phyloP scores from a whole-genome alignment of 768 basidiomycete genomes.

The Dioszegia hungarica region DNA sequence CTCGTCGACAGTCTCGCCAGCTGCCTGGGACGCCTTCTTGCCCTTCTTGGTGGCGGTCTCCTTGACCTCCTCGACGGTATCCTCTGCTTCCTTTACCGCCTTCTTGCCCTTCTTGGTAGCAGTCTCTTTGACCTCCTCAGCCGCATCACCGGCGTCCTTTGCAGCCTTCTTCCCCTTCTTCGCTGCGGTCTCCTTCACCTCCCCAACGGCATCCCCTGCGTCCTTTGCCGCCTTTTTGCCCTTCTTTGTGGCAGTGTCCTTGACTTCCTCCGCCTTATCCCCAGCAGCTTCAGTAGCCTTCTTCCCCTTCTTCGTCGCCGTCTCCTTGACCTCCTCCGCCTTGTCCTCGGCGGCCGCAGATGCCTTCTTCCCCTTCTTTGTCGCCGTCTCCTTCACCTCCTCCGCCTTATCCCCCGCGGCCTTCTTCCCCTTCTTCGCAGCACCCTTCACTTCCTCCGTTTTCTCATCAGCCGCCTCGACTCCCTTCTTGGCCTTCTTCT shows the following conservation, averaged over 20 bases:
- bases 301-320: constrained; percentile 5
- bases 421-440: constrained; percentile 7
- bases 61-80: constrained; percentile 11
- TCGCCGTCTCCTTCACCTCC: constrained; percentile 4
- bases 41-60: constrained; percentile 9
- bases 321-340: constrained; percentile 1
- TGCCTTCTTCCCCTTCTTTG: constrained; percentile 4
- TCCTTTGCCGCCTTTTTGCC: neutral
- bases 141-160: neutral
- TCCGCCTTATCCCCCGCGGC: constrained; percentile 11
- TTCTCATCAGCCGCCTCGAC: neutral
- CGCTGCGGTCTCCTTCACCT: constrained; percentile 4
- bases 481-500: constrained; percentile 3
- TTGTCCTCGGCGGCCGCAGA: neutral
- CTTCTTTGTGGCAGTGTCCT: constrained; percentile 2
- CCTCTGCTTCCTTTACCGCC: constrained; percentile 5
- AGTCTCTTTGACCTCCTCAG: constrained; percentile 1
- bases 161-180: constrained; percentile 4
- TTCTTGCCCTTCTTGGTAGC: constrained; percentile 26
- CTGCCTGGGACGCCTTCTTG: constrained; percentile 12
- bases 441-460: neutral
- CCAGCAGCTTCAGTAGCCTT: neutral
- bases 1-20: constrained; percentile 7
- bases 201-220: neutral
- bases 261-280: constrained; percentile 4